These are phyloP conservation scores for Dianthus caryophyllus DNA, from an alignment of 148 eudicot genomes.

Conservation along the genomic window DNA sequence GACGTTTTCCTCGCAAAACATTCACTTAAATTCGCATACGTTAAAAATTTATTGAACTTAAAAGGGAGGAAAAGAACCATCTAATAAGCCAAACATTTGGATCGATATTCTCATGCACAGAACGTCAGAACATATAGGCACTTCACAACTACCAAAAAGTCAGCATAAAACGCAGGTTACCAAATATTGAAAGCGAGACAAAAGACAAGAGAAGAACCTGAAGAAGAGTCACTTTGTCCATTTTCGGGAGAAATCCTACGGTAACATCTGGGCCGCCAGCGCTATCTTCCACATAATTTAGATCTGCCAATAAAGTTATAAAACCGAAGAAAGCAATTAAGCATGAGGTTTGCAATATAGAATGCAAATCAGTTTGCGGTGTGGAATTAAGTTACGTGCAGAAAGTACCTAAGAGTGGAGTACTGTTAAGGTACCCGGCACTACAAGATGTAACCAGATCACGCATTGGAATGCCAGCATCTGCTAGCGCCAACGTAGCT, in stretches of 20 bases:
- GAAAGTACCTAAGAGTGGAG: constrained; percentile 75
- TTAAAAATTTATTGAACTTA: too few species aligned
- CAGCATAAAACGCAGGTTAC: neutral
- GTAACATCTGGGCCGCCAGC: constrained; percentile 99
- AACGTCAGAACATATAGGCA: neutral
- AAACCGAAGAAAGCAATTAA: neutral
- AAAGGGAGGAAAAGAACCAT: too few species aligned
- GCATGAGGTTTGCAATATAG: neutral
- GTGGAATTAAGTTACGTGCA: neutral
- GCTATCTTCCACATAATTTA: constrained; percentile 89
- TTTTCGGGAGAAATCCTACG: constrained; percentile 79
- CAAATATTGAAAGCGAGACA: neutral
- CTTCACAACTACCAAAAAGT: neutral
- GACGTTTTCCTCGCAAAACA: too few species aligned
- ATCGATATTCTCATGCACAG: neutral
- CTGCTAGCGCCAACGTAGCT: constrained; percentile 94
- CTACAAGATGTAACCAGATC: constrained; percentile 94
- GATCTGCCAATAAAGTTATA: constrained; percentile 39
- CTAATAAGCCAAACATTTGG: neutral
- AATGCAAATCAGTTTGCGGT: neutral
- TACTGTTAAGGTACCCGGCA: constrained; percentile 83
- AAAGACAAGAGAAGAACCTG: constrained; percentile 45
- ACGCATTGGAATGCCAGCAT: constrained; percentile 97
- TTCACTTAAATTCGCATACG: too few species aligned
- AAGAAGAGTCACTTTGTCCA: constrained; percentile 86